Evolutionary conservation across 2,329 filamentous ascomycete genomes (phyloP), one percentile per base, ranked within the genome.

Genomic region (Arthrinium phaeospermum): DNA sequence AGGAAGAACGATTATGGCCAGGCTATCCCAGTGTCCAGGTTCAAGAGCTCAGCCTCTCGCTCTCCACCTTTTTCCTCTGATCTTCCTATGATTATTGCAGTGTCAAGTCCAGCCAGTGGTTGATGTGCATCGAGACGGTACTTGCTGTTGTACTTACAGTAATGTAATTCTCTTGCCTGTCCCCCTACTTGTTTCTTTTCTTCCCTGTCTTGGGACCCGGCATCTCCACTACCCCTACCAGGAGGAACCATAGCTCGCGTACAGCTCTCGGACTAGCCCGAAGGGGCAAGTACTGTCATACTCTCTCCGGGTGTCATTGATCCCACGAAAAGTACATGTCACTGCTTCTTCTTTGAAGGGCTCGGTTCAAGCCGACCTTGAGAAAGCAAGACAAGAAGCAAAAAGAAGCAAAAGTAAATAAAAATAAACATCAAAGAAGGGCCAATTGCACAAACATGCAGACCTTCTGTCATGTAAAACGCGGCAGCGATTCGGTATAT

Each of bases 141-240:
- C 57, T 64, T 64, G 57, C 30, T 64, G 34, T 27, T 34, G 24
- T 53, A 27, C 49, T 10, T 64, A 64, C 57, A 64, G 57, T 64
- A 64, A n/a, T 64, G 57, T 64, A 64, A 64, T 64, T 64, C 57
- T 64, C 57, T 64, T 37, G 8, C 30, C 34, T 24, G 10, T 41
- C 57, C 57, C 53, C 57, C 57, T 64, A 37, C 57, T 64, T 64
- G 57, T 64, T 64, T 64, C 57, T 64, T 64, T 64, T 64, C 34
- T 41, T 41, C 57, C 57, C 57, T 64, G 57, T 64, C 57, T 64
- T 41, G 57, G 57, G 51, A 64, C 57, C 34, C 57, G 22, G 34
- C n/a, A 64, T 64, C 57, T 64, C 57, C 57, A 64, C 57, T 64
- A 64, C 57, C 57, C 30, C 57, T 64, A 41, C 57, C 57, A 64